Conservation (phyloP, 2,329 filamentous ascomycete genomes). For the Penicillium psychrosexuale region DNA sequence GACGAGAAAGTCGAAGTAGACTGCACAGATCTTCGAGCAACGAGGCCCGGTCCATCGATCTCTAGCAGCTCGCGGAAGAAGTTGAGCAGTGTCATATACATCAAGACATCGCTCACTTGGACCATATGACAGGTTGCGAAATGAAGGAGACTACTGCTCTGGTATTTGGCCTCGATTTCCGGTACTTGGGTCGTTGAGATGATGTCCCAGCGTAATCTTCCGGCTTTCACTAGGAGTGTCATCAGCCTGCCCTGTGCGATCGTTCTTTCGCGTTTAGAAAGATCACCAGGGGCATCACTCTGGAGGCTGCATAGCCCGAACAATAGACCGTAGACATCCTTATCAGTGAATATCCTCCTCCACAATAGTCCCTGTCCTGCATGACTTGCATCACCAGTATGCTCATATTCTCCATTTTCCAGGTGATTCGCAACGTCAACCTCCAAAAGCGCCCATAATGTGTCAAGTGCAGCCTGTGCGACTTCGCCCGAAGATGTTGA, state of each 20-base stretch:
- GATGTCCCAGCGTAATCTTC: slow-evolving; percentile 53
- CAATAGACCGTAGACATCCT: slow-evolving; percentile 55
- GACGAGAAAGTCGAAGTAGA: slow-evolving; percentile 40
- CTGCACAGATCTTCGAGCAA: slow-evolving; percentile 28
- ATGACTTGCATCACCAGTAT: slow-evolving; percentile 20
- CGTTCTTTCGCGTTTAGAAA: slow-evolving; percentile 54
- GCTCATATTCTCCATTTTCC: slow-evolving; percentile 26
- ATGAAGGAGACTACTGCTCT: slow-evolving; percentile 49
- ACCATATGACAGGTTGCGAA: slow-evolving; percentile 57
- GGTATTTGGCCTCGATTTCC: slow-evolving; percentile 49
- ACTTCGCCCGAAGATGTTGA: slow-evolving; percentile 55
- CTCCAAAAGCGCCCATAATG: slow-evolving; percentile 53
- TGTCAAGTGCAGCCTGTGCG: slow-evolving; percentile 52
- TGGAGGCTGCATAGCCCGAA: slow-evolving; percentile 55
- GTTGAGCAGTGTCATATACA: slow-evolving; percentile 58
- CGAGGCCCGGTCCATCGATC: slow-evolving; percentile 39
- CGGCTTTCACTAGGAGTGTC: slow-evolving; percentile 55
- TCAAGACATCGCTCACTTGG: slow-evolving; percentile 56
- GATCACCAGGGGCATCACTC: slow-evolving; percentile 32
- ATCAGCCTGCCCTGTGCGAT: slow-evolving; percentile 60
- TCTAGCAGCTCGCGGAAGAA: slow-evolving; percentile 56
- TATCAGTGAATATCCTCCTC: slow-evolving; percentile 61
- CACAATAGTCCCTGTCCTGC: slow-evolving; percentile 55
- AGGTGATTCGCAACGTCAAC: slow-evolving; percentile 44
- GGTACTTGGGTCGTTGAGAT: slow-evolving; percentile 51